Conservation (phyloP, 129 eudicot genomes). For the Flaveria robusta region DNA sequence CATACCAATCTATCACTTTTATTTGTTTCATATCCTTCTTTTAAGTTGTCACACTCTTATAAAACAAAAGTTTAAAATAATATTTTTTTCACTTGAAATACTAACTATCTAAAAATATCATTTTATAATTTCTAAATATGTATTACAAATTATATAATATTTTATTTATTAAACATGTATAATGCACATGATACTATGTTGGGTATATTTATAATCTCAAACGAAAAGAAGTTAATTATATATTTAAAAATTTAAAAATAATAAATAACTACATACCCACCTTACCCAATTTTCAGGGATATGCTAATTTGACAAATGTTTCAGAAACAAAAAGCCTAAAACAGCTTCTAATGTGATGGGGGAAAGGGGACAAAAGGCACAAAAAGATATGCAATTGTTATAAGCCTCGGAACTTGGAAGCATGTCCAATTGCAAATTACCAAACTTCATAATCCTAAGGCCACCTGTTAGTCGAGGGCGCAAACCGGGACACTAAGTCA, state of each 20-base stretch:
- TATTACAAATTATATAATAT: too few species aligned
- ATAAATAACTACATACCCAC: neutral
- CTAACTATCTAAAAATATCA: too few species aligned
- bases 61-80: too few species aligned
- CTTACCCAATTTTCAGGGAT: constrained; percentile 29
- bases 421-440: constrained; percentile 17
- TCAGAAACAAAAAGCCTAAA: constrained; percentile 14
- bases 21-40: neutral
- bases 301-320: constrained; percentile 30
- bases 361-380: constrained; percentile 25
- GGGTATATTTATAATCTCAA: neutral
- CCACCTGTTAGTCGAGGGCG: too few species aligned
- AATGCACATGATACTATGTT: too few species aligned
- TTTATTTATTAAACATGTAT: too few species aligned
- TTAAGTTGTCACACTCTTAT: neutral
- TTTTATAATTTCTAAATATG: too few species aligned
- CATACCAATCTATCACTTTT: too few species aligned
- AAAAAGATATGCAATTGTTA: constrained; percentile 25
- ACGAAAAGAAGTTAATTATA: neutral
- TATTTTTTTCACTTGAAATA: too few species aligned
- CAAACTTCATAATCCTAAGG: neutral
- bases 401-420: constrained; percentile 9
- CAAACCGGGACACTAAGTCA: too few species aligned
- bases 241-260: constrained; percentile 1
- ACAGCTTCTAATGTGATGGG: constrained; percentile 10